phyloP scores from a whole-genome alignment of 768 basidiomycete species.

The Pleurotus ostreatus region DNA sequence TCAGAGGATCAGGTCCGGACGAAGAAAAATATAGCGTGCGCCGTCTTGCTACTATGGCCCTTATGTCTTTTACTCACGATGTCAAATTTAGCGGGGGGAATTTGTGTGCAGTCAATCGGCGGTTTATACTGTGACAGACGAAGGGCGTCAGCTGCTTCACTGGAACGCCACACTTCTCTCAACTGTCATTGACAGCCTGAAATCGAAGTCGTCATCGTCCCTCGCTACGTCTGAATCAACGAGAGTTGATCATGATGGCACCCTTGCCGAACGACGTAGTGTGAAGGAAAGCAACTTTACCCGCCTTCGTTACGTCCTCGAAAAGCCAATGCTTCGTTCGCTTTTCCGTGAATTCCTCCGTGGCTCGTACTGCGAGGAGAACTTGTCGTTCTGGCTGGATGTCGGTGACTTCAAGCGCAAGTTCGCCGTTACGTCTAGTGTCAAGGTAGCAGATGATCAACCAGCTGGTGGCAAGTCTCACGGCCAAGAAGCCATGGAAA shows the following conservation, averaged over 20 bases:
- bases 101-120: constrained; percentile 96
- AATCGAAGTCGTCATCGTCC: constrained; percentile 46
- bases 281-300: constrained; percentile 89
- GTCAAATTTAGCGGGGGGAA: constrained; percentile 75
- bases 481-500: constrained; percentile 92
- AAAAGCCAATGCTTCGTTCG: constrained; percentile 82
- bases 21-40: constrained; percentile 56
- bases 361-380: constrained; percentile 97
- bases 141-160: constrained; percentile 79
- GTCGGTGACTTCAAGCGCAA: constrained; percentile 96
- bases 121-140: constrained; percentile 91
- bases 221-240: constrained; percentile 37
- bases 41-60: constrained; percentile 14
- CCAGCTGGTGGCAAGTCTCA: constrained; percentile 48
- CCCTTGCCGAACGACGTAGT: constrained; percentile 48
- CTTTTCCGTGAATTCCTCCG: constrained; percentile 95
- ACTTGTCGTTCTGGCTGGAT: constrained; percentile 95
- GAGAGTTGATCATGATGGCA: constrained; percentile 25
- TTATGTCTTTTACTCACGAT: not conserved
- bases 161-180: constrained; percentile 81
- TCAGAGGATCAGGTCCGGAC: constrained; percentile 17
- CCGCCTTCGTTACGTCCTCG: constrained; percentile 86
- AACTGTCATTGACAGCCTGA: constrained; percentile 47
- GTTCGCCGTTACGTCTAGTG: constrained; percentile 93
- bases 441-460: constrained; percentile 53